A percentile compares a stretch with the other conserved stretches of the same genome.
Conservation (phyloP, 768 basidiomycete genomes). For the Lactarius sanguifluus region DNA sequence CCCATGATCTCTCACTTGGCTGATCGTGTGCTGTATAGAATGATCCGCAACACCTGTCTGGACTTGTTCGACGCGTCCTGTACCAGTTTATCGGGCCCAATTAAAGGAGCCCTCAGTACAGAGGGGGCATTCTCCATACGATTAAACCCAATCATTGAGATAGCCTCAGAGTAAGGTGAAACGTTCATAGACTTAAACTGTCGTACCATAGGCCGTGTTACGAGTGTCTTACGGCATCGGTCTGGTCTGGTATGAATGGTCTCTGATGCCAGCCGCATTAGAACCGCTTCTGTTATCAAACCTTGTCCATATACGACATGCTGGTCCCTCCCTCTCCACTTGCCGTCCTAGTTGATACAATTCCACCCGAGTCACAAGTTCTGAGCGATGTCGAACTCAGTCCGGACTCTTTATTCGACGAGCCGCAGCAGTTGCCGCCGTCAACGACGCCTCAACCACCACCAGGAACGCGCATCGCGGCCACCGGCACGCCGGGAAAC, state of each 20-base stretch:
- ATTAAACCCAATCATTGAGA: background rate
- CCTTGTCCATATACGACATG: conserved; percentile 17
- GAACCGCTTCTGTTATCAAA: conserved; percentile 1
- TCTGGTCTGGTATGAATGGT: background rate
- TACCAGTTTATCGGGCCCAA: conserved; percentile 92
- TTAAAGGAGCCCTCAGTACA: conserved; percentile 34
- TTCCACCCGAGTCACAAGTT: background rate
- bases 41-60: conserved; percentile 79
- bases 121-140: background rate
- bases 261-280: background rate
- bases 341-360: background rate
- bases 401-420: conserved; percentile 55
- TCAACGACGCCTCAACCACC: conserved; percentile 1
- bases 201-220: background rate
- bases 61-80: conserved; percentile 74
- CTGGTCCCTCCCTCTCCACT: background rate
- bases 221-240: background rate
- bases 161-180: background rate
- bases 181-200: background rate
- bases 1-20: background rate
- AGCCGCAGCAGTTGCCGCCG: conserved; percentile 29
- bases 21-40: conserved; percentile 37
- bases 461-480: conserved; percentile 12
- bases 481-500: background rate
- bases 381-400: conserved; percentile 27